A percentile compares a stretch with the other conserved stretches of the same genome.
These are phyloP conservation scores for Diaporthe sp. DNA, from an alignment of 2,329 filamentous ascomycete genomes.

Conservation along the genomic window DNA sequence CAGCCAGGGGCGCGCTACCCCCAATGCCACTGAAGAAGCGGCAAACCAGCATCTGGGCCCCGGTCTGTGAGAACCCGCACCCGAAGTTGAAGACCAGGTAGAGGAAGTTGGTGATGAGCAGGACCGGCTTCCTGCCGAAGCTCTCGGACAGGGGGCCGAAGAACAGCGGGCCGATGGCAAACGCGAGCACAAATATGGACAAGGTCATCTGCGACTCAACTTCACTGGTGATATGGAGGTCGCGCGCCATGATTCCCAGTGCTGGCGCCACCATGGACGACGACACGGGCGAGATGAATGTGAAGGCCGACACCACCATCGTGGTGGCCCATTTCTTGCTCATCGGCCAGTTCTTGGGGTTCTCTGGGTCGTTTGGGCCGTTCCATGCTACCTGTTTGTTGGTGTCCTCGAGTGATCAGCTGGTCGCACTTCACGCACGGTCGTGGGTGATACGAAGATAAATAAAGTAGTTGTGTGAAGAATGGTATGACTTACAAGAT, in stretches of 20 bases:
- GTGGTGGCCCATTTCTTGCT: constrained; percentile 61
- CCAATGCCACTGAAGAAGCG: constrained; percentile 11
- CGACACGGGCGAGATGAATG: constrained; percentile 65
- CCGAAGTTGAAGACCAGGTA: background rate
- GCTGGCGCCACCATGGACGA: constrained; percentile 60
- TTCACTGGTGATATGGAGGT: constrained; percentile 55
- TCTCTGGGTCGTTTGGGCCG: constrained; percentile 52
- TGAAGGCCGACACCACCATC: constrained; percentile 62
- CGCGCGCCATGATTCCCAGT: constrained; percentile 52
- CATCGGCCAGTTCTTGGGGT: constrained; percentile 56
- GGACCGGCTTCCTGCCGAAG: constrained; percentile 65
- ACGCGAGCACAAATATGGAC: constrained; percentile 69
- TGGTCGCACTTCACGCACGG: background rate
- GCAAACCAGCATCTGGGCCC: constrained; percentile 1
- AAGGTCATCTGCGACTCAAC: constrained; percentile 58
- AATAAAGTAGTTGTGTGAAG: background rate
- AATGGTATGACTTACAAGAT: constrained; percentile 12
- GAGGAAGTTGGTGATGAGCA: constrained; percentile 58
- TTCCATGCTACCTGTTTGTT: background rate
- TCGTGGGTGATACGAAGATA: background rate
- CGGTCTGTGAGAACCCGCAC: constrained; percentile 3
- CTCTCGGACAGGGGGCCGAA: constrained; percentile 67
- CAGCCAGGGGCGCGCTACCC: constrained; percentile 2
- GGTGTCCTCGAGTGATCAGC: background rate
- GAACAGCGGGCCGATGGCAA: constrained; percentile 65